These are phyloP conservation scores for Cryoendolithus antarcticus DNA, from an alignment of 2,329 filamentous ascomycete genomes.

Conservation along the genomic window DNA sequence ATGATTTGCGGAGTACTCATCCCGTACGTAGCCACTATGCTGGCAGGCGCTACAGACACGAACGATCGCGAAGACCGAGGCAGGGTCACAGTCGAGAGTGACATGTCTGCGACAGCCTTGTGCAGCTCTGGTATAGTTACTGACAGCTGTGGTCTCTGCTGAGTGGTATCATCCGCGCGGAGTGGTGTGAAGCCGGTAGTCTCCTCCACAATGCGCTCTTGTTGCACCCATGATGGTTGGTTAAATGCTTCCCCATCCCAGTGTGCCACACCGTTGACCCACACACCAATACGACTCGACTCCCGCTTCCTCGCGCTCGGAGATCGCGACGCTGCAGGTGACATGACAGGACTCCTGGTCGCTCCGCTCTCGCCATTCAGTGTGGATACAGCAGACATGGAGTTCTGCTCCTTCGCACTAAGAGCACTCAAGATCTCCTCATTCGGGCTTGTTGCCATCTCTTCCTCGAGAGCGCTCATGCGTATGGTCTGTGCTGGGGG, in stretches of 20 bases:
- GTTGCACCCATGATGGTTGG: constrained; percentile 1
- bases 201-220: constrained; percentile 6
- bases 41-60: no score
- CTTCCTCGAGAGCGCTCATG: constrained; percentile 22
- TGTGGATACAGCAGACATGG: constrained; percentile 1
- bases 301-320: constrained; percentile 14
- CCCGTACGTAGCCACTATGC: no score
- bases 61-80: no score
- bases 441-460: constrained; percentile 29
- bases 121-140: neutral
- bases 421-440: constrained; percentile 24
- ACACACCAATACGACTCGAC: constrained; percentile 27
- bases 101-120: no score
- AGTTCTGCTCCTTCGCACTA: constrained; percentile 10
- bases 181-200: constrained; percentile 11
- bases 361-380: constrained; percentile 3
- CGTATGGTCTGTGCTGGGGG: constrained; percentile 16
- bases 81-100: no score
- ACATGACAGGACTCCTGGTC: constrained; percentile 6
- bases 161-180: neutral
- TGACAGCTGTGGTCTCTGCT: neutral
- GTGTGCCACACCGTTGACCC: constrained; percentile 31
- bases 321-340: constrained; percentile 4
- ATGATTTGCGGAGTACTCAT: neutral
- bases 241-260: constrained; percentile 22